These are phyloP conservation scores for Rossbeevera mucosa DNA, from an alignment of 768 basidiomycete genomes.

Conservation along the genomic window DNA sequence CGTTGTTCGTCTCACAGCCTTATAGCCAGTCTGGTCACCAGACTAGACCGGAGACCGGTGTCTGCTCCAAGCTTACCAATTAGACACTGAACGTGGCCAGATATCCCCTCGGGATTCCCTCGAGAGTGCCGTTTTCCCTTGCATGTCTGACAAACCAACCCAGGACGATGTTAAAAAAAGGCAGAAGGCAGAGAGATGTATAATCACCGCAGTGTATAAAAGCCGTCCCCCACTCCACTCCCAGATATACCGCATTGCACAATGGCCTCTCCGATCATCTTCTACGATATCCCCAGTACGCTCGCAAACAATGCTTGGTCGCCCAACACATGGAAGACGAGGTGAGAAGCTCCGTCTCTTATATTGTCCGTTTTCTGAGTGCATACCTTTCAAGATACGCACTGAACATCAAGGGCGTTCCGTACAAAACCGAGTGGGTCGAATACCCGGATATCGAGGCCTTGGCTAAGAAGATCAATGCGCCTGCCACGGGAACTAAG, in stretches of 20 bases:
- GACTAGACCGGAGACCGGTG: too few relatives aligned
- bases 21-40: too few relatives aligned
- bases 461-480: constrained; percentile 31
- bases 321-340: constrained; percentile 43
- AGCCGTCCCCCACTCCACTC: neutral
- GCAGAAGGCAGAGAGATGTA: neutral
- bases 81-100: too few relatives aligned
- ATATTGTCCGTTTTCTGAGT: neutral
- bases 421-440: constrained; percentile 40
- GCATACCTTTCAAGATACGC: constrained; percentile 25
- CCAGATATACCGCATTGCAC: neutral
- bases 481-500: constrained; percentile 27
- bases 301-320: constrained; percentile 34
- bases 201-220: constrained; percentile 1
- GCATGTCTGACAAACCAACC: neutral
- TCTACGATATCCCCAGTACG: constrained; percentile 44
- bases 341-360: constrained; percentile 27
- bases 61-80: too few relatives aligned
- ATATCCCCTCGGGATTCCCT: neutral
- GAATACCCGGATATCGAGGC: constrained; percentile 40
- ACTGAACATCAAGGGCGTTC: constrained; percentile 38
- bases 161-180: constrained; percentile 1
- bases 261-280: constrained; percentile 31
- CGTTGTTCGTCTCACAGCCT: too few relatives aligned
- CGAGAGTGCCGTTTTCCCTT: neutral